Evolutionary conservation across 805 yeast species (phyloP), one percentile per base, ranked within the genome.

Genomic region (Vanderwaltozyma tropicalis): DNA sequence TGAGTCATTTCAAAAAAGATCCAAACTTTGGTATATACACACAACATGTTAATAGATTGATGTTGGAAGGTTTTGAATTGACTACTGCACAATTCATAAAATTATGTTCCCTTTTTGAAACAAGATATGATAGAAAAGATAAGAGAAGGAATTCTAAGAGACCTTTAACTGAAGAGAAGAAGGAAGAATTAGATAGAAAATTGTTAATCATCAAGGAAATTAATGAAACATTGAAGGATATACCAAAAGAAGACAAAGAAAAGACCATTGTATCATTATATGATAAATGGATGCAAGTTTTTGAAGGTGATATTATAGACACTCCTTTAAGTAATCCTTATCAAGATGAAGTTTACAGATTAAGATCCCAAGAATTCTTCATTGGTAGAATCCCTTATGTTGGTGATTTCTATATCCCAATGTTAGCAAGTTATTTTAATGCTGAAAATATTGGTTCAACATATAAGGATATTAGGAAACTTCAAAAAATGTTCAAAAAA

Each of bases 351-450:
- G 34, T 46, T 4, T 54, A 50, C 32, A 54, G 41, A 38, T 24
- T 56, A 21, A 52, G 62, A 34, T 41, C 48, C 18, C 48, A 49
- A 28, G 62, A 57, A 31, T 57, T 57, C 32, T 53, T 56, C 29
- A 39, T 57, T n/a, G 59, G 57, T 3, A 46, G 60, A 35, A 47
- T 57, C 1, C 53, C 55, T 1, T 44, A 50, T 11, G 45, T 56
- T 20, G 62, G 62, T 24, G 62, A 57, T 40, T 57, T 57, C 32
- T 56, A 54, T 37, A 26, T 57, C 12, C 61, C 62, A 28, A 41
- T 55, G 21, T 36, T 57, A 25, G 40, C 42, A 7, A 35, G 43
- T 3, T 40, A 39, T 13, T 37, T 15, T 31, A 28, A 37, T 15
- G 10, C 31, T 8, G 17, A 31, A 11, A 11, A 30, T 7, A 13